Base-by-base conservation (phyloP, 208 protist genomes). In the Trypanosoma melophagium region DNA sequence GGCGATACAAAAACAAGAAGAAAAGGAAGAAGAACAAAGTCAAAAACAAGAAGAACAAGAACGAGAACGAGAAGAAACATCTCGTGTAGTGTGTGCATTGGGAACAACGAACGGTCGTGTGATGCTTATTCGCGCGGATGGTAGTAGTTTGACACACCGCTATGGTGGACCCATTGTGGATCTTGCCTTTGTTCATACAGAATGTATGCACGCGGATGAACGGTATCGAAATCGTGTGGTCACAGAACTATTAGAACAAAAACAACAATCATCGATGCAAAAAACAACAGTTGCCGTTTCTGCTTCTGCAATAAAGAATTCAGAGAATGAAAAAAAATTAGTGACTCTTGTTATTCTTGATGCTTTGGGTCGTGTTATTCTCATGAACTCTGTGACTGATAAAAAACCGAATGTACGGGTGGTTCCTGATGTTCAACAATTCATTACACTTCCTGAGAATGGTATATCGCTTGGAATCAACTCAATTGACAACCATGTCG, bases 141-240 rank as follows among this genome's bases (percentile, higher is more conserved):
- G 72, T 21, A 49, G 41, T 14, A 76, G 72, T 17, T 51, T 80
- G 10, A 71, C 80, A 19, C 73, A 77, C 16, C 84, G 80, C 5
- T 75, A 88, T 22, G 74, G 77, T 17, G 89, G 89, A 7, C 89
- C 89, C 13, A 80, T 95, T 54, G 78, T 80, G 7, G 89, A 95
- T 68, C 35, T 83, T 13, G 61, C 69, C 12, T 93, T 95, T 75
- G 80, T 85, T 21, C 62, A 71, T 57, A 84, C 74, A 53, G 58
- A 41, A 22, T 21, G 55, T 41, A 54, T 52, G 35, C 42, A 31
- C 3, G 58, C 12, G 0, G 55, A 67, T n/a, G 44, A 63, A 40
- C 24, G 50, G 40, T 53, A 69, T 40, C 77, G 77, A 42, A 69
- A 63, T 64, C n/a, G 31, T 50, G 70, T 66, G 14, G 75, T 85